phyloP scores from a whole-genome alignment of 495 filamentous ascomycete genomes.

The Penicillium taxi region DNA sequence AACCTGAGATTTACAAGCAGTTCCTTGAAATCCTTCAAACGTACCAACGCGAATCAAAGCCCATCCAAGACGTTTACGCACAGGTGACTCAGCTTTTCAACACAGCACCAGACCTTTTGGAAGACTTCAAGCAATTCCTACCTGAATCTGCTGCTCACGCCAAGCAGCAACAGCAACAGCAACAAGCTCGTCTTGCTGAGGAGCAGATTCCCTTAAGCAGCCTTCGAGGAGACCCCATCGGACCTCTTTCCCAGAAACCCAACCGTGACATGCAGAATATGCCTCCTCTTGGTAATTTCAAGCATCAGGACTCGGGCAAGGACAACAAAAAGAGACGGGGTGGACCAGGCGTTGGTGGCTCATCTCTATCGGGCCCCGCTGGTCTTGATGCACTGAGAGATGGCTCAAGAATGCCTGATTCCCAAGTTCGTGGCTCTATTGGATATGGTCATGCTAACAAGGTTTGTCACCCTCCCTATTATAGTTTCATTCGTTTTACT shows the following conservation, averaged over 20 bases:
- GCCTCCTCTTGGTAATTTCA: constrained; percentile 94
- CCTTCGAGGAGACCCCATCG: constrained; percentile 45
- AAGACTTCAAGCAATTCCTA: constrained; percentile 98
- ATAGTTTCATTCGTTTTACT: neutral
- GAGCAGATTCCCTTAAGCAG: constrained; percentile 57
- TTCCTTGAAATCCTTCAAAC: constrained; percentile 98
- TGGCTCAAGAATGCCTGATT: constrained; percentile 29
- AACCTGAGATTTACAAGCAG: constrained; percentile 98
- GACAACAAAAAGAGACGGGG: constrained; percentile 73
- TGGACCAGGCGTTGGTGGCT: constrained; percentile 26
- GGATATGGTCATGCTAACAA: constrained; percentile 45
- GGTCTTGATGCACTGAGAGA: constrained; percentile 32
- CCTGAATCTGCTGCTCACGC: constrained; percentile 92
- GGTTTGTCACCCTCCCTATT: constrained; percentile 24
- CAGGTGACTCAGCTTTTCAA: constrained; percentile 95
- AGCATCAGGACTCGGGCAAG: constrained; percentile 56
- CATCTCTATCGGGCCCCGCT: constrained; percentile 26
- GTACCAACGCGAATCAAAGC: constrained; percentile 96
- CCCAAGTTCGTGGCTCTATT: constrained; percentile 23
- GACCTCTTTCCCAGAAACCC: constrained; percentile 41
- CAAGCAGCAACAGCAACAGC: constrained; percentile 57
- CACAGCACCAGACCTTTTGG: constrained; percentile 88
- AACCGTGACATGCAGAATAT: constrained; percentile 56
- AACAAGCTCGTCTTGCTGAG: constrained; percentile 50
- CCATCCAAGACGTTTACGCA: constrained; percentile 96